Evolutionary conservation across 164 flowering plant genomes (phyloP).

Genomic region (Akebia trifoliata): DNA sequence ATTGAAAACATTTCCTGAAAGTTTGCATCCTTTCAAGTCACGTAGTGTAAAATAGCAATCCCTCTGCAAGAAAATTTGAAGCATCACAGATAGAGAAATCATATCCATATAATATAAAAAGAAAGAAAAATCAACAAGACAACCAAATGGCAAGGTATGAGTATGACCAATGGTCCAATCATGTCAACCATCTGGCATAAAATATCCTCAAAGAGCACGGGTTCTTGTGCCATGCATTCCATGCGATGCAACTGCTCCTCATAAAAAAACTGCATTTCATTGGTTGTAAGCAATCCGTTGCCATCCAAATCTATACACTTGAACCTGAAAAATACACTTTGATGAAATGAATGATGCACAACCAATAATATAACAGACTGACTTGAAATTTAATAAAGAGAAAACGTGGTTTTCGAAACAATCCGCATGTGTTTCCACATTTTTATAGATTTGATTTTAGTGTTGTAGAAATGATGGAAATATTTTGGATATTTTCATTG

Average conservation of each 20-base stretch:
- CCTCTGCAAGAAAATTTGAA: slow-evolving; percentile 43
- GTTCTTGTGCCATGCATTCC: slow-evolving; percentile 99
- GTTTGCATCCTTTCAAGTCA: slow-evolving; percentile 76
- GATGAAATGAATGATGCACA: too few species aligned
- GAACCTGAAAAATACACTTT: slow-evolving; percentile 53
- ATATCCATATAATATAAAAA: too few species aligned
- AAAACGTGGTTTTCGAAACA: too few species aligned
- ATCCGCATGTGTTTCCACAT: too few species aligned
- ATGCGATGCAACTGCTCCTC: slow-evolving; percentile 98
- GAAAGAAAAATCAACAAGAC: background rate
- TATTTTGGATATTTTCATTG: too few species aligned
- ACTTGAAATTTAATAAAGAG: too few species aligned
- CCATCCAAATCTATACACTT: slow-evolving; percentile 97
- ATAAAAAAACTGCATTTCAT: slow-evolving; percentile 94
- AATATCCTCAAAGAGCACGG: slow-evolving; percentile 93
- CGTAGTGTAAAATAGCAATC: slow-evolving; percentile 64
- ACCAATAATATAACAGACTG: too few species aligned
- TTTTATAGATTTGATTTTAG: too few species aligned
- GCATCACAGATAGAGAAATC: slow-evolving; percentile 3
- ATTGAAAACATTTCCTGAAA: slow-evolving; percentile 88
- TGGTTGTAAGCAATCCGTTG: slow-evolving; percentile 76
- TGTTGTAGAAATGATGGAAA: too few species aligned
- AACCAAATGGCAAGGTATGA: too few species aligned
- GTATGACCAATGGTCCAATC: slow-evolving; percentile 78
- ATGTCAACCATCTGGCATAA: slow-evolving; percentile 97